Evolutionary conservation across 2,329 filamentous ascomycete species (phyloP).

Genomic region (Ceratocystis eucalypticola): DNA sequence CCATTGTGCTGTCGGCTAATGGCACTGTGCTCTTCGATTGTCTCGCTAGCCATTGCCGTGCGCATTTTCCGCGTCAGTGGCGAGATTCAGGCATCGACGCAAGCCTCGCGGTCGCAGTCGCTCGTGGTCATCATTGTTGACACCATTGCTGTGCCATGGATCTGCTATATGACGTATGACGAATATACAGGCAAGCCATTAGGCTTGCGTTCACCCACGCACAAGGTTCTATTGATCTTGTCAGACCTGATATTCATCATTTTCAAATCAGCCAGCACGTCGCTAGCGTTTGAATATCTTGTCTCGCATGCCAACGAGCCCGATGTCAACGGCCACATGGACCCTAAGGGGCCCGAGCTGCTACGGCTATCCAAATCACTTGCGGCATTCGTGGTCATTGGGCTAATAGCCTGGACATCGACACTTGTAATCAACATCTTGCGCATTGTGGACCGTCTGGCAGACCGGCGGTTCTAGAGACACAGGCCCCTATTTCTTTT

Average conservation of each 20-base stretch:
- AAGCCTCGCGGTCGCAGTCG: constrained; percentile 56
- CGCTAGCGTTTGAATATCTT: constrained; percentile 75
- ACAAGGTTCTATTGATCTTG: constrained; percentile 80
- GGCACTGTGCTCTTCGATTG: constrained; percentile 68
- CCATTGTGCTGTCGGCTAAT: constrained; percentile 71
- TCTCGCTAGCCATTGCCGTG: constrained; percentile 65
- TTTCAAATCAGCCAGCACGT: constrained; percentile 87
- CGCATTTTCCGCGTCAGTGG: constrained; percentile 51
- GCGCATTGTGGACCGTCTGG: constrained; percentile 49
- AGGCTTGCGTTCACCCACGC: constrained; percentile 66
- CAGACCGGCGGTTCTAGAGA: constrained; percentile 26
- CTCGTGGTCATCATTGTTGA: constrained; percentile 85
- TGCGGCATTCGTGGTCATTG: constrained; percentile 65
- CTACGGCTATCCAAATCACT: constrained; percentile 45
- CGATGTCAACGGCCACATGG: constrained; percentile 11
- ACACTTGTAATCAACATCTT: constrained; percentile 82
- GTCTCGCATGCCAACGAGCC: constrained; percentile 42
- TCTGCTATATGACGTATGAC: constrained; percentile 87
- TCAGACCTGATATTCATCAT: constrained; percentile 94
- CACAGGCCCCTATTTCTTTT: not conserved
- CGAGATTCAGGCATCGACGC: constrained; percentile 24
- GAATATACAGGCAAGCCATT: constrained; percentile 92
- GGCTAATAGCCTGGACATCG: constrained; percentile 75
- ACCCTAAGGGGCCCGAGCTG: constrained; percentile 14
- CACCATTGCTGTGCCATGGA: constrained; percentile 75